Conservation (phyloP, 768 basidiomycete genomes). For the Paxillus rubicundulus region DNA sequence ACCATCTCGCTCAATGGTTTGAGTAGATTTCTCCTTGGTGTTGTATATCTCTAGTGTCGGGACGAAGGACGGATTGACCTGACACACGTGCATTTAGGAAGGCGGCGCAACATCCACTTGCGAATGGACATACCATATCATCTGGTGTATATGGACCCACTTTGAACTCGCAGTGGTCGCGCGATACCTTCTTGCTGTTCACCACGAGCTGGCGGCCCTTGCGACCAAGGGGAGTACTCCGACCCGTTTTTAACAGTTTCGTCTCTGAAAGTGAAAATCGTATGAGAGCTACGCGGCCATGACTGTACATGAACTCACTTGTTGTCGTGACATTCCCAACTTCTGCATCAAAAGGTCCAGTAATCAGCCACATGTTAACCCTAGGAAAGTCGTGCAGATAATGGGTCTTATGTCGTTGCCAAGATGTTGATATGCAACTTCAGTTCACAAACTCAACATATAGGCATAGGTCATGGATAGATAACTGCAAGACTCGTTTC, state of each 20-base stretch:
- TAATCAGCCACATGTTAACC: constrained; percentile 49
- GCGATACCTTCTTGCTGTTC: constrained; percentile 63
- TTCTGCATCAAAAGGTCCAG: constrained; percentile 51
- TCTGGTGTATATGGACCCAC: constrained; percentile 52
- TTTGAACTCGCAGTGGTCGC: constrained; percentile 54
- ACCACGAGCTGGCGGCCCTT: constrained; percentile 52
- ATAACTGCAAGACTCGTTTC: too few relatives aligned
- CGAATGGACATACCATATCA: constrained; percentile 50
- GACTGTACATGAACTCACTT: constrained; percentile 35
- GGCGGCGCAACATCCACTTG: not conserved
- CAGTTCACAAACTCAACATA: not conserved
- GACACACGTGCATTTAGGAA: not conserved
- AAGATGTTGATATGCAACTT: not conserved
- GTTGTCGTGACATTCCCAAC: constrained; percentile 34
- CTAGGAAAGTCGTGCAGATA: not conserved
- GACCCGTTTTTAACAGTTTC: constrained; percentile 64
- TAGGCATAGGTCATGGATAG: not conserved
- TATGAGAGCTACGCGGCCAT: constrained; percentile 22
- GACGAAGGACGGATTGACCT: constrained; percentile 49
- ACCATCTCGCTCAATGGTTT: constrained; percentile 36
- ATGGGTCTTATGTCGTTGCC: not conserved
- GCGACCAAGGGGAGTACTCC: constrained; percentile 54
- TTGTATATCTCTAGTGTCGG: constrained; percentile 51
- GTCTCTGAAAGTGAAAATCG: constrained; percentile 30
- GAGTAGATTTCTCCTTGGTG: constrained; percentile 46